Base-by-base conservation (phyloP, 345 rosid genomes). In the Salix purpurea region DNA sequence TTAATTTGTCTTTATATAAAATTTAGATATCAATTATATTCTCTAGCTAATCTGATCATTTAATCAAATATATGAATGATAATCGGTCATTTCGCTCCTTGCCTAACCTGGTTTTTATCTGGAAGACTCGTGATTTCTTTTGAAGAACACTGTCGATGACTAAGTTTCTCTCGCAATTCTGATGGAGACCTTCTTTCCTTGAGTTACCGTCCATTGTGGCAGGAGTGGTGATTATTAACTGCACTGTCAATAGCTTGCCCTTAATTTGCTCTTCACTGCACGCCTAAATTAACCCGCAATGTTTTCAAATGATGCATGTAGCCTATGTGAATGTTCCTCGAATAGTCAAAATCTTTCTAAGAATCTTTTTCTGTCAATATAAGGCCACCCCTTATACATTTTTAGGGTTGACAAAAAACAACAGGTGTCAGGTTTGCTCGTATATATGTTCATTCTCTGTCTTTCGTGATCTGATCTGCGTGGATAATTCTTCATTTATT, bases 321-420 rank as follows among this genome's bases (percentile, higher is more conserved):
- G 73, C 54, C 76, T 69, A 60, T 79, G 54, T 67, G 74, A 83
- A 77, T 52, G 79, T 74, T 77, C 75, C 52, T 71, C 67, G 90
- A 77, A 70, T 77, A 46, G 88, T 87, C 90, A 87, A 82, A 77
- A 62, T 87, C 85, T 78, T 83, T 66, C 26, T 73, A 71, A 79
- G 86, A 87, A 87, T 85, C 90, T 83, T 85, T 81, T 54, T 34
- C 81, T 79, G 85, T 62, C 84, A 73, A 32, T 40, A 64, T 16
- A 81, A 74, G 81, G 85, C 84, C 88, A 81, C 81, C 37, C 37
- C 37, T 86, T 74, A 70, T 70, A 67, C 80, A 72, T 74, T 80
- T 7, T 76, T 77, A 61, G 81, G 78, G 85, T 77, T 81, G 81
- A 83, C 76, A 77, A 70, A 70, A 83, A 86, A 77, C 80, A 76